These are phyloP conservation scores for Sphaerosporella brunnea DNA, from an alignment of 495 filamentous ascomycete genomes.

Conservation along the genomic window DNA sequence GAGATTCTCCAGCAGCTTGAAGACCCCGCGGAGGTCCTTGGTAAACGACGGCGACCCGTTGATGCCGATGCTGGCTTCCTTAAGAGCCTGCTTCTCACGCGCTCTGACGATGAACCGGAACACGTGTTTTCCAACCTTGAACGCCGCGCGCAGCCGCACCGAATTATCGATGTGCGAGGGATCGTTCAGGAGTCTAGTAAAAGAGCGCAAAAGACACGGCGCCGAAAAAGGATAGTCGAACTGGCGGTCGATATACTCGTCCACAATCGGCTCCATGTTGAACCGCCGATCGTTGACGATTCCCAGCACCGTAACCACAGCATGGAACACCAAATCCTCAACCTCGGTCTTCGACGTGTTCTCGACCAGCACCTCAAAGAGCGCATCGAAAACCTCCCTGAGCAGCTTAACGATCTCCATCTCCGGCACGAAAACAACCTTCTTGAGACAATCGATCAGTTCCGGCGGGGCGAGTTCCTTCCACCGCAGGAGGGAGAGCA, in stretches of 20 bases:
- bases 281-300: constrained; percentile 92
- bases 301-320: constrained; percentile 71
- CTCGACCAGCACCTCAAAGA: constrained; percentile 80
- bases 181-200: constrained; percentile 59
- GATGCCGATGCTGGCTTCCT: constrained; percentile 78
- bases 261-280: constrained; percentile 74
- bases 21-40: constrained; percentile 66
- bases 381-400: constrained; percentile 71
- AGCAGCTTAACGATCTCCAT: constrained; percentile 94
- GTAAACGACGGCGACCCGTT: constrained; percentile 57
- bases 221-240: constrained; percentile 93
- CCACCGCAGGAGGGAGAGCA: constrained; percentile 75
- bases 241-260: constrained; percentile 70
- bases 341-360: constrained; percentile 76
- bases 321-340: constrained; percentile 82
- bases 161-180: constrained; percentile 64
- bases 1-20: constrained; percentile 69
- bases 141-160: constrained; percentile 67
- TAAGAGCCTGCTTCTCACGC: constrained; percentile 65
- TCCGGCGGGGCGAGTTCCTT: constrained; percentile 54
- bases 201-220: constrained; percentile 76
- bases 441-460: constrained; percentile 53
- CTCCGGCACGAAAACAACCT: constrained; percentile 82
- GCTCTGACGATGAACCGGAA: constrained; percentile 91
- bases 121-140: constrained; percentile 86